These are phyloP conservation scores for Aechmea fasciata DNA, from an alignment of 176 grass and related monocot genomes.

Conservation along the genomic window DNA sequence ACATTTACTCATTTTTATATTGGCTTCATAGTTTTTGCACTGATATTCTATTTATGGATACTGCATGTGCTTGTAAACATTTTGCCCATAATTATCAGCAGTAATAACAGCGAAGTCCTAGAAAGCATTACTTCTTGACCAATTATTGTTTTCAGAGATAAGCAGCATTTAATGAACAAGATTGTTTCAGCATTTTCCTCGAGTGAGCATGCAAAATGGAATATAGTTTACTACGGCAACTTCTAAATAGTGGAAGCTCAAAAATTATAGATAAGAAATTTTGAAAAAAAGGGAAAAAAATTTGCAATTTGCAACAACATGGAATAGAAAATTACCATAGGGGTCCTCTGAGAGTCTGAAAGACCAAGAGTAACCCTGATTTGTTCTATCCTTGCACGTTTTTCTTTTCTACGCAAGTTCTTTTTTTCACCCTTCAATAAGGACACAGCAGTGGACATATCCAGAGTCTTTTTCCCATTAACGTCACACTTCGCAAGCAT, in stretches of 20 bases:
- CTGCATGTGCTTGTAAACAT: too few relatives aligned
- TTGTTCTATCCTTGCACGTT: slow-evolving; percentile 91
- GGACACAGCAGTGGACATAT: slow-evolving; percentile 64
- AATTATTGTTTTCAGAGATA: too few relatives aligned
- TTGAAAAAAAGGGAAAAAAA: neutral
- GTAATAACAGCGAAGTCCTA: too few relatives aligned
- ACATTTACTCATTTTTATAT: too few relatives aligned
- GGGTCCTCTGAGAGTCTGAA: slow-evolving; percentile 97
- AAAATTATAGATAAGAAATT: neutral
- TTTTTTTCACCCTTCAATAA: slow-evolving; percentile 75
- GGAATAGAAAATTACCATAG: slow-evolving; percentile 45
- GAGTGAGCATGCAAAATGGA: too few relatives aligned
- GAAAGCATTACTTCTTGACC: too few relatives aligned
- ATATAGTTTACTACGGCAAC: too few relatives aligned
- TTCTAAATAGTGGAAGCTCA: neutral
- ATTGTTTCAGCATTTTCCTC: too few relatives aligned
- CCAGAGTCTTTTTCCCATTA: slow-evolving; percentile 43
- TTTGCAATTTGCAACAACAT: neutral
- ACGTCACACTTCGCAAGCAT: slow-evolving; percentile 37
- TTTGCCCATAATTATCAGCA: too few relatives aligned
- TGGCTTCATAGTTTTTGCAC: too few relatives aligned
- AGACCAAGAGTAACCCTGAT: slow-evolving; percentile 93
- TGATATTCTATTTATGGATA: too few relatives aligned
- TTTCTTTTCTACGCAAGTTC: slow-evolving; percentile 90
- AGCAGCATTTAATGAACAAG: too few relatives aligned